phyloP scores from a whole-genome alignment of 768 basidiomycete genomes.

The Leccinum boreale region DNA sequence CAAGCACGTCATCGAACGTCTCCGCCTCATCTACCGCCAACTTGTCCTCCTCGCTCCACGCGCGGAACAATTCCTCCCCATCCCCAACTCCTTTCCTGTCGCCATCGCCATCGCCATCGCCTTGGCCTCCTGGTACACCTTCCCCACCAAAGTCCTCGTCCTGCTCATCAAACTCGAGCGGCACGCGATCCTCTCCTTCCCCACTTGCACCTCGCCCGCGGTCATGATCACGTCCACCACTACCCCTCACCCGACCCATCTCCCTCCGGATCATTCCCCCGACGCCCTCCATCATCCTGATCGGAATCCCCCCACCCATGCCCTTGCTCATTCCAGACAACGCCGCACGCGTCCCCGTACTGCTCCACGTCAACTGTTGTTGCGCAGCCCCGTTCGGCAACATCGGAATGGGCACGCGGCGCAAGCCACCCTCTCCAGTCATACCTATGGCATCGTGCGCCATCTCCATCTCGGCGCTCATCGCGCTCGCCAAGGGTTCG shows the following conservation, averaged over 20 bases:
- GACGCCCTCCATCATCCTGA: conserved; percentile 61
- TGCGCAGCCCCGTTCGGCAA: conserved; percentile 64
- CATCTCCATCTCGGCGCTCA: conserved; percentile 61
- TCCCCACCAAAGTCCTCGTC: conserved; percentile 56
- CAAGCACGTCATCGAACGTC: conserved; percentile 32
- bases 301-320: conserved; percentile 36
- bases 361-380: conserved; percentile 14
- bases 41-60: conserved; percentile 29
- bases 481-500: conserved; percentile 73
- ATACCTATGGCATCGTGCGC: conserved; percentile 36
- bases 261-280: conserved; percentile 53
- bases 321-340: conserved; percentile 12
- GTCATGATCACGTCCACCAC: background rate
- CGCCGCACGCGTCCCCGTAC: conserved; percentile 12
- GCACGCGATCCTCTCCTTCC: conserved; percentile 21
- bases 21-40: conserved; percentile 32
- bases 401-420: conserved; percentile 56
- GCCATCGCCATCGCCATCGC: background rate
- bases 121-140: background rate
- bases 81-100: conserved; percentile 3
- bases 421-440: conserved; percentile 35
- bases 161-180: conserved; percentile 60
- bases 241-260: conserved; percentile 31
- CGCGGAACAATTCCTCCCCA: conserved; percentile 21
- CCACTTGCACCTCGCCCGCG: background rate